A percentile compares a stretch with the other conserved stretches of the same genome.
Evolutionary conservation across 2,329 filamentous ascomycete species (phyloP).

Genomic region (Ascocoryne sarcoides): DNA sequence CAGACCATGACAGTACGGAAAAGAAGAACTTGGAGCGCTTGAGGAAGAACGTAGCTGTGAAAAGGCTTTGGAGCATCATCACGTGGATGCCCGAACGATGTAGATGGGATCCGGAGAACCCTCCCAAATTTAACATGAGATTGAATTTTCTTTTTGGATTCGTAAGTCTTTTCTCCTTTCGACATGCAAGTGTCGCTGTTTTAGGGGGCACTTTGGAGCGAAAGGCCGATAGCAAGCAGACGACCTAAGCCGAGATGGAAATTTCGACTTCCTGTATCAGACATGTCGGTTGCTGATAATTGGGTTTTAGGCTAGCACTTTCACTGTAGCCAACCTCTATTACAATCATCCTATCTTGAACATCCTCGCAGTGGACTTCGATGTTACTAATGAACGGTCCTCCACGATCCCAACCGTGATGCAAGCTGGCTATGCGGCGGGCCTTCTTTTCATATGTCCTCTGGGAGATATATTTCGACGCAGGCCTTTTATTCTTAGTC

Average conservation of each 20-base stretch:
- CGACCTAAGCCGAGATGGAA: too few species aligned
- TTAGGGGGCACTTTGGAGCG: too few species aligned
- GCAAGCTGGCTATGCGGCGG: conserved; percentile 70
- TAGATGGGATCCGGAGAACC: conserved; percentile 57
- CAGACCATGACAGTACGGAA: conserved; percentile 7
- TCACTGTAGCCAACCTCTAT: conserved; percentile 74
- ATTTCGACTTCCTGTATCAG: too few species aligned
- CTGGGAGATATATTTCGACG: conserved; percentile 62
- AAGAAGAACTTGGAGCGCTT: conserved; percentile 11
- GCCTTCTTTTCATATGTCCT: conserved; percentile 66
- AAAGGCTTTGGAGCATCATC: conserved; percentile 27
- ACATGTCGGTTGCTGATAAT: too few species aligned
- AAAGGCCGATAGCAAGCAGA: too few species aligned
- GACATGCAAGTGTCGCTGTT: too few species aligned
- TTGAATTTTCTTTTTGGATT: conserved; percentile 59
- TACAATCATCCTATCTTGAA: conserved; percentile 76
- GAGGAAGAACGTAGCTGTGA: conserved; percentile 11
- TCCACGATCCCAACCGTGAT: conserved; percentile 63
- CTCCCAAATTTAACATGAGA: conserved; percentile 57
- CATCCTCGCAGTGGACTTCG: conserved; percentile 61
- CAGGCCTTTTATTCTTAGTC: conserved; percentile 57
- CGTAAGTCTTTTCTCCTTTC: conserved; percentile 23
- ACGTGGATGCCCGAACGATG: conserved; percentile 57
- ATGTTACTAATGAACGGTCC: conserved; percentile 60
- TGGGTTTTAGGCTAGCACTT: conserved; percentile 42